Base-by-base conservation (phyloP, 2,329 filamentous ascomycete species). In the Dothiorella sarmentorum region DNA sequence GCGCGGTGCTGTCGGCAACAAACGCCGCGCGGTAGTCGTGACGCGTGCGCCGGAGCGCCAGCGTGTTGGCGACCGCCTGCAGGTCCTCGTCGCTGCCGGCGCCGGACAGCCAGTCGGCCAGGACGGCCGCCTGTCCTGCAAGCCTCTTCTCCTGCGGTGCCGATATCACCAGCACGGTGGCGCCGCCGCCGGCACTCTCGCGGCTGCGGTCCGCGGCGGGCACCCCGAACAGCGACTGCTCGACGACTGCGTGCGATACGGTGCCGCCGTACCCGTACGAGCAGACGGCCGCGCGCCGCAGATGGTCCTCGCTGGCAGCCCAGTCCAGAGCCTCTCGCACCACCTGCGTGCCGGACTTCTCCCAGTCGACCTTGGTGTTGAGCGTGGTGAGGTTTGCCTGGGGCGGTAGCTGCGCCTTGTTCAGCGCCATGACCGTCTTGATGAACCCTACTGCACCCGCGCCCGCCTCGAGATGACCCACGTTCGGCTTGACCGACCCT, bases 221-320 rank as follows among this genome's bases (percentile, higher is more conserved):
- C 4, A 18, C 4, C 24, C 42, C 42, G 11, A 56, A 22, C 0
- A 42, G 7, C 7, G 53, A 42, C 37, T 58, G 37, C 26, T 80
- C 75, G 31, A 80, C 47, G 29, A 80, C 73, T 0, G 70, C 70
- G 60, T 78, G 75, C 2, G 73, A 71, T 31, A 76, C 77, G 0
- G 76, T 72, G 4, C 75, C 76, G 6, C 75, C 74, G 49, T 73
- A 74, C 0, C 76, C 78, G 61, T 80, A 81, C n/a, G 74, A 73
- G 59, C 78, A 80, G 1, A 81, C 69, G 35, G 75, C 75, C 1
- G 76, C 76, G 29, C 75, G 71, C 35, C 62, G 65, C 13, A 47
- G 26, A 2, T 52, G 18, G 18, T 22, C 20, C 18, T 7, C 15
- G 17, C 15, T 9, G 17, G 20, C 31, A 1, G 62, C 57, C 69